Evolutionary conservation across 2,329 filamentous ascomycete species (phyloP).

Genomic region (Didymella segeticola): DNA sequence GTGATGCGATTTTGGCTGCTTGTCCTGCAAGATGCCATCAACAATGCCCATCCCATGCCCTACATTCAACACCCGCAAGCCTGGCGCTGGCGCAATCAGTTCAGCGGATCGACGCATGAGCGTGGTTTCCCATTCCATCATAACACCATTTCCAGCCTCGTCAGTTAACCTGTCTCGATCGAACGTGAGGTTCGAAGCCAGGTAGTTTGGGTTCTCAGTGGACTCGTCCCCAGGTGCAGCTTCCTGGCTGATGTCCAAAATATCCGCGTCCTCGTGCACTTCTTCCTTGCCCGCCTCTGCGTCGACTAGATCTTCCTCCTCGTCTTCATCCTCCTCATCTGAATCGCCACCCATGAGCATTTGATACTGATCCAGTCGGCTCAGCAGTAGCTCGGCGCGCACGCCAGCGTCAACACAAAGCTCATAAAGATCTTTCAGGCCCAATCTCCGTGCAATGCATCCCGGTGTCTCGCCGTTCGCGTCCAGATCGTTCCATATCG

Average conservation of each 20-base stretch:
- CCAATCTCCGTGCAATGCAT: conserved; percentile 77
- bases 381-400: conserved; percentile 85
- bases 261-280: conserved; percentile 23
- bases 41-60: conserved; percentile 61
- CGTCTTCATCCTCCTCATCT: conserved; percentile 57
- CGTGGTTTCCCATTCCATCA: conserved; percentile 62
- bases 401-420: conserved; percentile 89
- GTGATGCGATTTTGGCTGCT: conserved; percentile 54
- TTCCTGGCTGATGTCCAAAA: conserved; percentile 36
- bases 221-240: conserved; percentile 38
- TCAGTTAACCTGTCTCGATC: conserved; percentile 56
- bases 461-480: conserved; percentile 86
- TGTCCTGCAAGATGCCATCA: conserved; percentile 55
- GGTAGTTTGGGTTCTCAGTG: conserved; percentile 57
- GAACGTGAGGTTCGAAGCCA: conserved; percentile 57
- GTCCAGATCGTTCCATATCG: conserved; percentile 97
- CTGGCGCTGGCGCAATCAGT: conserved; percentile 47
- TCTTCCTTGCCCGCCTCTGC: conserved; percentile 16
- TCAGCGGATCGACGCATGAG: conserved; percentile 58
- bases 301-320: conserved; percentile 37
- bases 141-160: conserved; percentile 58
- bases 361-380: conserved; percentile 82
- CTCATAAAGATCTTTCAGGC: conserved; percentile 75
- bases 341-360: conserved; percentile 66
- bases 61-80: conserved; percentile 57